Evolutionary conservation across 768 basidiomycete genomes (phyloP), one percentile per base, ranked within the genome.

Genomic region (Gymnopilus dilepis): DNA sequence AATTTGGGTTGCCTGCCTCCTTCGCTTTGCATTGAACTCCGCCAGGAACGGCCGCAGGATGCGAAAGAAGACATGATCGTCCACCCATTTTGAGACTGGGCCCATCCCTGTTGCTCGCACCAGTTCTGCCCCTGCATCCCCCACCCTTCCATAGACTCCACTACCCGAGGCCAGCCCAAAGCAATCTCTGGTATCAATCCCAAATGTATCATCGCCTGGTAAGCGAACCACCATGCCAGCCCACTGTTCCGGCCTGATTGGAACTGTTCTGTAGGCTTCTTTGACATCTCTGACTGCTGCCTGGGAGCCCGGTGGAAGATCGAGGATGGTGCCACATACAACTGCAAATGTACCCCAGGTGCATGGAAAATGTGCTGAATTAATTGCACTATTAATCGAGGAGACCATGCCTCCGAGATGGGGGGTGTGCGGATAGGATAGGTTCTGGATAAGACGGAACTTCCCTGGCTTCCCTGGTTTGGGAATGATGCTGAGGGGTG

Each of bases 41-140:
- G 42, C 17, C 0, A 76, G 59, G 51, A 64, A 42, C 4, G 68
- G 42, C 63, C 65, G 0, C n/a, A 58, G 54, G 9, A 76, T 67
- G 50, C 68, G 28, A 9, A 75, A 54, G 67, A 73, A 76, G 0
- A 73, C 9, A 17, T 75, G 72, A 41, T 75, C 69, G 42, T 76
- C 77, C 0, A 77, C 76, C 74, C 77, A 73, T 42, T 69, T 70
- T 0, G 69, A 65, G 1, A 76, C 12, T 0, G 73, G 73, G 0
- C 74, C 73, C 0, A 77, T 71, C 0, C 76, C 73, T 0, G 45
- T 6, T 24, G 45, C 50, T 0, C 72, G 50, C 17, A 74, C 34
- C 1, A 78, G 65, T 3, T 77, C 67, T 0, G 57, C 21, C 0
- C 70, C 67, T 0, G 70, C 73, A 58, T 71, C 70, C 0, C 47